Evolutionary conservation across 352 stramenopile genomes (phyloP).

Genomic region (Globisporangium cylindrosporum): DNA sequence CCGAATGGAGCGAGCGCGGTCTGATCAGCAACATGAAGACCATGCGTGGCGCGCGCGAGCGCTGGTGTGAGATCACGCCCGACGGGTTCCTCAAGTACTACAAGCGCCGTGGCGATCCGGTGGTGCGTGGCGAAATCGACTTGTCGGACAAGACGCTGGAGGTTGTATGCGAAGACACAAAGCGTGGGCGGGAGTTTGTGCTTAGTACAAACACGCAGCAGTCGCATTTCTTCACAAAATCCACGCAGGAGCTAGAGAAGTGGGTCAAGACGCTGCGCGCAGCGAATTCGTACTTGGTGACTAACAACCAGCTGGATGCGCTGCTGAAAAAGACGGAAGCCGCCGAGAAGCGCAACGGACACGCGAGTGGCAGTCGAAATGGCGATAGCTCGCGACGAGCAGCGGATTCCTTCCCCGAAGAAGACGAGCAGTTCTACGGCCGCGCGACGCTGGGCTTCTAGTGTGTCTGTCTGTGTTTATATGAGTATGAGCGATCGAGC

Average conservation of each 20-base stretch:
- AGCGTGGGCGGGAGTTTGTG: constrained; percentile 75
- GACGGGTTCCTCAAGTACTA: constrained; percentile 83
- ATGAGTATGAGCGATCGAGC: neutral
- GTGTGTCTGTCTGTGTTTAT: constrained; percentile 8
- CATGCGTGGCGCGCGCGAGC: constrained; percentile 80
- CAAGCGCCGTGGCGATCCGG: constrained; percentile 79
- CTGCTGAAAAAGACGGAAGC: constrained; percentile 30
- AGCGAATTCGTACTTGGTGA: constrained; percentile 63
- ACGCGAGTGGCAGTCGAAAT: constrained; percentile 5
- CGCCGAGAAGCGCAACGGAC: constrained; percentile 18
- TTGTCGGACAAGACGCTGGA: constrained; percentile 76
- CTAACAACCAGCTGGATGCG: constrained; percentile 34
- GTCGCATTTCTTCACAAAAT: constrained; percentile 85
- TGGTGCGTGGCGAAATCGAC: constrained; percentile 82
- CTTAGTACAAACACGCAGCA: constrained; percentile 80
- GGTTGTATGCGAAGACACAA: constrained; percentile 75
- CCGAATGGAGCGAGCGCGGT: constrained; percentile 74
- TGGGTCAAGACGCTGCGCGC: constrained; percentile 81
- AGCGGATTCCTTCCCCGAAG: constrained; percentile 37
- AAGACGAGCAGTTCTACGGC: constrained; percentile 82
- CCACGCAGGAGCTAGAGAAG: constrained; percentile 58
- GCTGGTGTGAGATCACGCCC: constrained; percentile 77
- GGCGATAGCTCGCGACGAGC: constrained; percentile 21
- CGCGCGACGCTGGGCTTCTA: constrained; percentile 82
- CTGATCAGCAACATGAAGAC: constrained; percentile 84